Base-by-base conservation (phyloP, 768 basidiomycete species). In the Boletus bicolor region DNA sequence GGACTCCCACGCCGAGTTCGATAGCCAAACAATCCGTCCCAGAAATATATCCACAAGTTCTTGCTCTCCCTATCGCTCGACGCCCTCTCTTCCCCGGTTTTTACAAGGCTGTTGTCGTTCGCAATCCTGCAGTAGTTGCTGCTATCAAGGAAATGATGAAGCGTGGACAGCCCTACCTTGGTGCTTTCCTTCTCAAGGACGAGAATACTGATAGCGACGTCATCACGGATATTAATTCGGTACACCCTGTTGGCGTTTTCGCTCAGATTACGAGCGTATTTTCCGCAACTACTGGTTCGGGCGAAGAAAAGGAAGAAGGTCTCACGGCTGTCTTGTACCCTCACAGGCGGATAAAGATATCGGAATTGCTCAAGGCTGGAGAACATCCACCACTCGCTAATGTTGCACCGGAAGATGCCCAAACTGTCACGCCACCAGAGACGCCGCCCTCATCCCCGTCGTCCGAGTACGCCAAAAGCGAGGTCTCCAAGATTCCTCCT, bases 91-190 rank as follows among this genome's bases (percentile, higher is more conserved):
- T 98, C 76, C 96, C 96, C 5, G 93, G 94, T 32, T 97, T 98
- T 73, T 98, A 98, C 81, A 97, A 98, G 71, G 96, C 95, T 3
- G 95, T 98, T 48, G 93, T 98, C 54, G 82, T 99, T 49, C 83
- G 87, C 21, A 91, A 98, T 61, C 92, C 93, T 0, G 81, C 84
- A 0, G 96, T 99, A 34, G 93, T 98, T 38, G 84, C 86, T 8
- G 93, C 94, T 14, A 90, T 99, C 68, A 91, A 93, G 73, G 94
- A 97, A 68, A 91, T 96, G 85, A 91, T 96, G 83, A 88, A 89
- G 63, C 92, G 93, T 42, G 95, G 95, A 0, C 96, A 98, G 69
- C 94, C 95, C 0, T 98, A 99, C 72, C 82, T 99, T 55, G 96
- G 96, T 49, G 96, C 94, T 28, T 98, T 98, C 78, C 76, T 98